phyloP scores from a whole-genome alignment of 768 basidiomycete genomes.

The Solioccasus polychromus region DNA sequence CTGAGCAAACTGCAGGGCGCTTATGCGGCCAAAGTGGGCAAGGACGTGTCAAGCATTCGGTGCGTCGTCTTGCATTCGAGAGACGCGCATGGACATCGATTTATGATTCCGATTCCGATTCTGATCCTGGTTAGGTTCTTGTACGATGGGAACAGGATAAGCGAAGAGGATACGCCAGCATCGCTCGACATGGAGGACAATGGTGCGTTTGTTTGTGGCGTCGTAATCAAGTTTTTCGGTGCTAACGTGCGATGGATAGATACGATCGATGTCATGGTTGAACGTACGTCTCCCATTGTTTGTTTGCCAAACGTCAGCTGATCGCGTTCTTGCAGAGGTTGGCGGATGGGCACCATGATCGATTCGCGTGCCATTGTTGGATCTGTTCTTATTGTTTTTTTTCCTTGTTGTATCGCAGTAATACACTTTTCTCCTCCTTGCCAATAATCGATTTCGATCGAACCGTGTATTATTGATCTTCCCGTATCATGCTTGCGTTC shows the following conservation, averaged over 20 bases:
- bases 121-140: constrained; percentile 77
- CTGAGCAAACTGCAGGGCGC: constrained; percentile 90
- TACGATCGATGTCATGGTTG: constrained; percentile 95
- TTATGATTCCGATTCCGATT: too few species aligned
- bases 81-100: too few species aligned
- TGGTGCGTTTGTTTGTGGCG: constrained; percentile 47
- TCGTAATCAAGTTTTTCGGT: constrained; percentile 5
- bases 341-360: constrained; percentile 18
- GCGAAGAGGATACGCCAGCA: constrained; percentile 83
- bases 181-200: constrained; percentile 88
- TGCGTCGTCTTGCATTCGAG: constrained; percentile 43
- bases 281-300: constrained; percentile 57
- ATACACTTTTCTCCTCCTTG: constrained; percentile 1
- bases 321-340: constrained; percentile 9
- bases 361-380: not conserved
- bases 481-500: too few species aligned
- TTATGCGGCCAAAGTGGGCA: constrained; percentile 90
- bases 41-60: constrained; percentile 86
- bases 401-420: not conserved
- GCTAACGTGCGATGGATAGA: constrained; percentile 41
- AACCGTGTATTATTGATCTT: too few species aligned
- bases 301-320: too few species aligned
- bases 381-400: not conserved
- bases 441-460: too few species aligned
- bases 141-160: constrained; percentile 86